phyloP scores from a whole-genome alignment of 192 early-diverging fungal species.

The Backusella psychrophila region DNA sequence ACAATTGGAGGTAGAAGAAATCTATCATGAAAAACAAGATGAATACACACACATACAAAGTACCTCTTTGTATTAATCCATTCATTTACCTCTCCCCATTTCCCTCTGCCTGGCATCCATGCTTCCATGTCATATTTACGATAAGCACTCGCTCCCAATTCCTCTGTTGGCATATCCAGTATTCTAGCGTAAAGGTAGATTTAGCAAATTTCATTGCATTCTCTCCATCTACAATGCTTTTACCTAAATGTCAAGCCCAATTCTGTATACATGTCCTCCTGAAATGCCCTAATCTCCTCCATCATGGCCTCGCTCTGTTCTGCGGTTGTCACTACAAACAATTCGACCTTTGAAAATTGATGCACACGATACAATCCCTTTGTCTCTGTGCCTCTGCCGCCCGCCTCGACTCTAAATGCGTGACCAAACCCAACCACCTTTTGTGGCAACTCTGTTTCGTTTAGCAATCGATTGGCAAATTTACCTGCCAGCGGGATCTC shows the following conservation, averaged over 20 bases:
- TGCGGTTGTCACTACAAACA: constrained; percentile 71
- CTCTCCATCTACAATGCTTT: background rate
- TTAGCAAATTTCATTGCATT: background rate
- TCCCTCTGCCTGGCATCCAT: constrained; percentile 89
- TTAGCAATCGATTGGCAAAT: constrained; percentile 62
- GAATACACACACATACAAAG: too few relatives aligned
- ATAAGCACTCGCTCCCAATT: constrained; percentile 88
- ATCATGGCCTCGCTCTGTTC: constrained; percentile 65
- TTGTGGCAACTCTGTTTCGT: constrained; percentile 54
- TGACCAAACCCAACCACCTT: constrained; percentile 78
- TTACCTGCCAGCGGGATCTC: constrained; percentile 90
- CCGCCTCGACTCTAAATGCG: constrained; percentile 86
- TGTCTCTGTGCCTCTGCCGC: constrained; percentile 73
- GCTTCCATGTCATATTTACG: constrained; percentile 93
- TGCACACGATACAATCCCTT: constrained; percentile 89
- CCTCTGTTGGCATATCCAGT: constrained; percentile 87
- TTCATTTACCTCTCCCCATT: constrained; percentile 68
- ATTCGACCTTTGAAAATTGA: constrained; percentile 92
- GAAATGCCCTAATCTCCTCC: constrained; percentile 68
- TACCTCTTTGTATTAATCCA: background rate
- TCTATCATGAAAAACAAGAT: constrained; percentile 33
- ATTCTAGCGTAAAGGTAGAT: constrained; percentile 43
- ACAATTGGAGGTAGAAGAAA: constrained; percentile 89
- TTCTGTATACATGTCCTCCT: constrained; percentile 70
- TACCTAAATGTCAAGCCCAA: constrained; percentile 76